Base-by-base conservation (phyloP, 176 grass and related monocot species). In the Triticum monococcum region DNA sequence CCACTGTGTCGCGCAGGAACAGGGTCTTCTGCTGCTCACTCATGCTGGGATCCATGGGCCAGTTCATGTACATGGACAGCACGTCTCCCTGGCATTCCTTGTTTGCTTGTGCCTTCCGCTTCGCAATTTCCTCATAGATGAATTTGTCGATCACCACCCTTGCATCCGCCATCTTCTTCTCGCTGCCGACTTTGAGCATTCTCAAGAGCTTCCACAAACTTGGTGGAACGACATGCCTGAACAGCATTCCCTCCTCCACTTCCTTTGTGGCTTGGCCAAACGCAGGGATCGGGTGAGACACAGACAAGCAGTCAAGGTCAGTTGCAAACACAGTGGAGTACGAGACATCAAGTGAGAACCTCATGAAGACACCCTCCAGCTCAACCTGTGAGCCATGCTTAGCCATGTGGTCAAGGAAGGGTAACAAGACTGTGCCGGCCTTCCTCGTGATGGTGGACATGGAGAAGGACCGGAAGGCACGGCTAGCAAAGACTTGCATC, bases 311-410 rank as follows among this genome's bases (percentile, higher is more conserved):
- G 3, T 77, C 81, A 46, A 88, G 41, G 48, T 94, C 92, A 75
- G 77, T 79, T 24, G 89, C 72, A 80, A 94, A 90, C 46, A 94
- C 92, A 17, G 82, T 94, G 43, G 59, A 76, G 72, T 89, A 89
- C 0, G 92, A 84, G 50, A 91, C 77, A 81, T 94, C 92, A 12
- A 94, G 90, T 0, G 89, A 84, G 59, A 90, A 78, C 84, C 89
- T 81, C 83, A 86, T 85, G 87, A 94, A 87, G 76, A 91, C 77
- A 5, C 79, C 92, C 66, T 91, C 89, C 37, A 94, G 81, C 70
- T 94, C 92, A 8, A 89, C 64, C 59, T 73, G 84, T 0, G 64
- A 80, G n/a, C 46, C 33, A 0, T 65, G 18, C 77, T 56, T 87
- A 63, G 83, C 72, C 89, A 84, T 85, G 66, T 89, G 84, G 66